Evolutionary conservation across 768 basidiomycete genomes (phyloP), one percentile per base, ranked within the genome.

Genomic region (Pleurotus tuoliensis): DNA sequence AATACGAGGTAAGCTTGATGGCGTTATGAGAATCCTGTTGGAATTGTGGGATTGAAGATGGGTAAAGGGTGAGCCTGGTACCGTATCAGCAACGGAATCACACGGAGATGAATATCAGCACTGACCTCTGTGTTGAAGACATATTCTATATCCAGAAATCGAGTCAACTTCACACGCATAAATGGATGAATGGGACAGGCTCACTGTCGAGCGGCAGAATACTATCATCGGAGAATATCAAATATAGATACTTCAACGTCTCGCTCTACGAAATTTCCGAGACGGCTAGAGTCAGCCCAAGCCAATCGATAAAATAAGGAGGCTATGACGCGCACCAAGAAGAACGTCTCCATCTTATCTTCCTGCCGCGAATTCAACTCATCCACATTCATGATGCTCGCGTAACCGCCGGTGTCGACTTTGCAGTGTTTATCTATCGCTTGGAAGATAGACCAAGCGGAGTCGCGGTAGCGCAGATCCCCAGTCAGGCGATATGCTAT

Each of bases 311-410:
- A 46, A 22, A 50, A 47, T 18, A 39, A 47, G 27, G 22, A 61
- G 34, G 7, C 30, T 34, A 34, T 34, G 30, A 9, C 20, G 70
- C 85, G 41, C 57, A 90, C 91, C 78, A 97, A 77, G 71, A 94
- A 82, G 74, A 95, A 97, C 11, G 94, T 94, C 73, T 98, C 94
- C 94, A 97, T 96, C 69, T 89, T 87, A 70, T 98, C 93, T 60
- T 92, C 87, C 56, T 81, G 75, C 64, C 75, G 73, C 1, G 76
- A 82, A 0, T 88, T 86, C 8, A 86, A 73, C 58, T 83, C 78
- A 68, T 96, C 92, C 8, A 98, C 95, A 65, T 97, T 92, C 57
- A 87, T 69, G 46, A 98, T 78, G 37, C 84, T 83, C 15, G 90
- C 89, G 64, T 90, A 98, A 7, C 94, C 95, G 16, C 94, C 95